Percentiles rank a stretch among this genome's conserved stretches.
Evolutionary conservation across 2,329 filamentous ascomycete genomes (phyloP).

Genomic region (Geosmithia flava): DNA sequence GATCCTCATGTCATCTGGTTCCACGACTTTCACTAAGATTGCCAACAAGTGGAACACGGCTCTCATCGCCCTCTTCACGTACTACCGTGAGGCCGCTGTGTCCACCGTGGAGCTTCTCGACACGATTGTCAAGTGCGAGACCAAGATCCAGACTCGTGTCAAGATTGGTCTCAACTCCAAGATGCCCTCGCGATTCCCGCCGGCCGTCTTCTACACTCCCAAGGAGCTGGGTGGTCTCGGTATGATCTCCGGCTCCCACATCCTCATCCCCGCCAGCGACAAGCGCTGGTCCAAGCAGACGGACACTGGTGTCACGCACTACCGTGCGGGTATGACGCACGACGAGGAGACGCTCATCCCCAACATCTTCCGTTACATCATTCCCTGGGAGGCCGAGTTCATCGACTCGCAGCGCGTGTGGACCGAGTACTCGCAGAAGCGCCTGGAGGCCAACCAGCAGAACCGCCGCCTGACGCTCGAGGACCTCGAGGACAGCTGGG

Average conservation of each 20-base stretch:
- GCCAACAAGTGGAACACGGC: slow-evolving; percentile 99
- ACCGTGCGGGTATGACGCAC: slow-evolving; percentile 94
- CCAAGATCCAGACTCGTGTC: slow-evolving; percentile 96
- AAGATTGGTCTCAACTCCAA: slow-evolving; percentile 99
- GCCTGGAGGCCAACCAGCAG: slow-evolving; percentile 91
- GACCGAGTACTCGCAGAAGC: slow-evolving; percentile 98
- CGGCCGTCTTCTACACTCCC: slow-evolving; percentile 96
- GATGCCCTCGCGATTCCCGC: slow-evolving; percentile 97
- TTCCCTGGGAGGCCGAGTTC: slow-evolving; percentile 98
- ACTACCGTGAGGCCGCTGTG: slow-evolving; percentile 94
- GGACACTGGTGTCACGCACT: slow-evolving; percentile 92
- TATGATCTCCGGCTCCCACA: slow-evolving; percentile 98
- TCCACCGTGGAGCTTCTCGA: slow-evolving; percentile 90
- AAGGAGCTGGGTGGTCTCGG: slow-evolving; percentile 94
- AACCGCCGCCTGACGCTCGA: slow-evolving; percentile 90
- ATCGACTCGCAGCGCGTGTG: slow-evolving; percentile 98
- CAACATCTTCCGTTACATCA: slow-evolving; percentile 98
- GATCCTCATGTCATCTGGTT: slow-evolving; percentile 98
- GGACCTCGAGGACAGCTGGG: slow-evolving; percentile 96
- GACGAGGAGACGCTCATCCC: slow-evolving; percentile 96
- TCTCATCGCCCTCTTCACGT: slow-evolving; percentile 92
- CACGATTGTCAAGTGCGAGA: slow-evolving; percentile 98
- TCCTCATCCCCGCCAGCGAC: slow-evolving; percentile 91
- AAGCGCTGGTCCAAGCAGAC: slow-evolving; percentile 99
- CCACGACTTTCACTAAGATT: slow-evolving; percentile 98